Base-by-base conservation (phyloP, 1,139 yeast genomes). In the Blastobotrys illinoisensis region DNA sequence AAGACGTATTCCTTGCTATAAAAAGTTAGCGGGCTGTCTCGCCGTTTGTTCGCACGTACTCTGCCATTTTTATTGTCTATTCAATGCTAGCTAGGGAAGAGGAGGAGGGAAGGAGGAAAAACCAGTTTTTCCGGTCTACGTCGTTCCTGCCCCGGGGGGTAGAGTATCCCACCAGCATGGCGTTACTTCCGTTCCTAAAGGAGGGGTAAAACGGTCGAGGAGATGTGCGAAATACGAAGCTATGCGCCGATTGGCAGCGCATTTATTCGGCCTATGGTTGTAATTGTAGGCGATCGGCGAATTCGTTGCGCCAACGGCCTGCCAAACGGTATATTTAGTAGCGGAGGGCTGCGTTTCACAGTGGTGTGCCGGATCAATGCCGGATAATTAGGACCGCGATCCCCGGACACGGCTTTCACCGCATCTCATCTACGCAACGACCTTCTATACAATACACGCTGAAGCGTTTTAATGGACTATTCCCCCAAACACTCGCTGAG, bases 1-100 rank as follows among this genome's bases (percentile, higher is more conserved):
- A 87, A 75, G 56, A 86, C 84, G 67, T 48, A 49, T 47, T 53
- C 51, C 40, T 49, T 46, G 23, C 48, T 40, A 26, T 5, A 9
- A 26, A 26, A 11, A 9, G 32, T 26, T 26, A 16, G 23, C 14
- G 19, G 2, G 26, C 13, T 9, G n/a, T 46, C 2, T n/a, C 14
- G 24, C 5, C 5, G 23, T 9, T 2, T 19, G 23, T 23, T 16
- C 23, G 20, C 21, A 28, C 44, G 9, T 24, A 46, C 36, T 24
- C 32, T 16, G 48, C 48, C 48, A 46, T 26, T 21, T 45, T n/a
- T 13, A 21, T 13, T 21, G 4, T 45, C 11, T 18, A n/a, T 21
- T 21, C 16, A 21, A 14, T 45, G 16, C 23, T 45, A 45, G 47
- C 18, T 45, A 23, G 23, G 5, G 13, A 20, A 23, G 11, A n/a